Evolutionary conservation across 805 yeast genomes (phyloP), one percentile per base, ranked within the genome.

Genomic region (Cyberlindnera euphorbiiphila): DNA sequence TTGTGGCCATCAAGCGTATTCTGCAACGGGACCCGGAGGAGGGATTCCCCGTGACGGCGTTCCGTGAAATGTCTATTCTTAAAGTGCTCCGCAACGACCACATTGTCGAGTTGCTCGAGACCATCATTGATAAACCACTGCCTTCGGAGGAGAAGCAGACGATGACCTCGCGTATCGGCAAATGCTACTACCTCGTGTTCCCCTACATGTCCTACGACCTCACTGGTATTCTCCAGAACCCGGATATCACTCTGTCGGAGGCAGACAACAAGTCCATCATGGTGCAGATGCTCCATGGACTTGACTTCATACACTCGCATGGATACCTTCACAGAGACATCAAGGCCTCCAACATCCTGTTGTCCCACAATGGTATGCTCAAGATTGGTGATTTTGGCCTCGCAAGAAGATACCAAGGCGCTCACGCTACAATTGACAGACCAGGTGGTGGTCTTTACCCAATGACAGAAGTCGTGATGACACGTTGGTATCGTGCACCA

Each of bases 401-500:
- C 25, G 98, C 98, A 2, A 69, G 98, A 45, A 59, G 69, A 14
- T 85, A 78, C 57, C 72, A 69, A 39, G 94, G 88, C 2, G 58
- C 65, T 4, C 64, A 69, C 1, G 94, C 94, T 2, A 66, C 65
- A 11, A 44, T 62, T 4, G 71, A 68, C 4, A 54, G 43, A 23
- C 66, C 65, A 1, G 70, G 71, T 29, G 74, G 74, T 18, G 72
- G 76, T 1, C 64, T 66, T 0, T 41, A 59, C 53, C 54, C 64
- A 22, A 72, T 76, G 47, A 78, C 85, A 0, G 71, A 74, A n/a
- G 69, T 76, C 37, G 98, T 93, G 3, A 98, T 93, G 25, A 93
- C 98, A 0, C 65, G 98, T 47, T 93, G 98, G 98, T 93, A 94
- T 61, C 69, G 98, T 41, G 95, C 98, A 1, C 98, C 98, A 0